Conservation (phyloP, 164 flowering plant species). For the Stephania cephalantha region DNA sequence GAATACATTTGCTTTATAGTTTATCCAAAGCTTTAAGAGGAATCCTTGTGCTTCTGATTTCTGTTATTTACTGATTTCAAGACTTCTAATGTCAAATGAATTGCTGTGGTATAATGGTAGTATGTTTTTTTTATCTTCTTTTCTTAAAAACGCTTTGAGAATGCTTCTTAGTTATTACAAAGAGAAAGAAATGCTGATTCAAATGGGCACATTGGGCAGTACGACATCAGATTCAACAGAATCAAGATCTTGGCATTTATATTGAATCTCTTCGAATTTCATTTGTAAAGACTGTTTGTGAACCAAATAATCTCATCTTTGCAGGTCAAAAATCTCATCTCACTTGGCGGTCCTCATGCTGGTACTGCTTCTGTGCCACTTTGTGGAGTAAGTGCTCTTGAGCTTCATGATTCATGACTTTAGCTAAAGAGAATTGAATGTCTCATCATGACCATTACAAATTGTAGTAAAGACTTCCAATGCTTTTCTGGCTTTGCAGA, state of each 20-base stretch:
- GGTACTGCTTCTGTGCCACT: constrained; percentile 95
- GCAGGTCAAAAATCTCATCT: constrained; percentile 83
- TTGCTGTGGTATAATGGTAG: no score
- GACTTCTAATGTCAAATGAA: neutral
- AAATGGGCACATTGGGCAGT: no score
- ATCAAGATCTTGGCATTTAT: neutral
- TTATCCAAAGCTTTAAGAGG: no score
- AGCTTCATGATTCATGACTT: constrained; percentile 3
- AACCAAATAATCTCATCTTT: neutral
- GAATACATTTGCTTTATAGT: no score
- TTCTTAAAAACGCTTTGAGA: no score
- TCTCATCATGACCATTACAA: neutral
- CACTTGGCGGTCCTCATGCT: constrained; percentile 96
- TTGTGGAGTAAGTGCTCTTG: constrained; percentile 71
- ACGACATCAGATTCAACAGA: neutral
- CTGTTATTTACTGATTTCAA: neutral
- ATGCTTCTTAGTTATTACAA: no score
- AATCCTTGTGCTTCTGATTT: no score
- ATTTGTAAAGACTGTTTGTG: neutral
- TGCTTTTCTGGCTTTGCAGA: constrained; percentile 38
- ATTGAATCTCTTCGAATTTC: neutral
- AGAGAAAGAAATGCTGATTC: no score
- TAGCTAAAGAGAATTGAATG: neutral
- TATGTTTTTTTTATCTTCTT: no score
- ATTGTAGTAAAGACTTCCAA: neutral